Base-by-base conservation (phyloP, 2,329 filamentous ascomycete genomes). In the Fusarium lateritium region DNA sequence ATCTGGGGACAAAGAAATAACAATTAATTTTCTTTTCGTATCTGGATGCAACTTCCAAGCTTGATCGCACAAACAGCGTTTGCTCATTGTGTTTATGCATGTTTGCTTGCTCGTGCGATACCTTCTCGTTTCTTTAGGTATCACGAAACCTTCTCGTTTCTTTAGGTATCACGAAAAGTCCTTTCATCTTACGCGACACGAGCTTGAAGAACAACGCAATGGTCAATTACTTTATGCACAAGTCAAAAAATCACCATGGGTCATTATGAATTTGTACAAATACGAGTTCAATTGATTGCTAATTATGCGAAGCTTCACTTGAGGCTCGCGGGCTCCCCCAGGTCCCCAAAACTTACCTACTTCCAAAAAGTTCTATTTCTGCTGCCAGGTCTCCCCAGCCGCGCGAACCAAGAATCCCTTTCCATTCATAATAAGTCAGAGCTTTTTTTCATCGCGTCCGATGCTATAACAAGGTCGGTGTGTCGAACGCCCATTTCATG, bases 401-500 rank as follows among this genome's bases (percentile, higher is more conserved):
- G 56, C 56, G 5, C 33, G 49, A 62, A 67, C 55, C 45, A 57
- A 43, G n/a, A 70, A 68, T 52, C 55, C 66, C 63, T 76, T 78
- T 78, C 77, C 78, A 80, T 81, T 82, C 79, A 69, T 76, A 57
- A 84, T 81, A 82, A 81, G 81, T 98, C 95, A 98, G 95, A 98
- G 93, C 92, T 97, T 91, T 94, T 92, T 91, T 76, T 92, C 87
- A 91, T 93, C 89, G 94, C 96, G 95, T 97, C 90, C 95, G 94
- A 93, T 87, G 83, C 84, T 83, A 65, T 88, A 97, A 98, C 94
- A 98, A 98, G 95, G 92, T 90, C 87, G 80, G 87, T 97, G 95
- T 98, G 96, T 93, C 95, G 94, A 92, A 98, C 96, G 94, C 96
- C 91, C 88, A 94, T 94, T 90, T 98, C 96, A 99, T 88, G 85